Conservation (phyloP, 225 moss, liverwort and hornwort genomes). For the Marchantia paleacea region DNA sequence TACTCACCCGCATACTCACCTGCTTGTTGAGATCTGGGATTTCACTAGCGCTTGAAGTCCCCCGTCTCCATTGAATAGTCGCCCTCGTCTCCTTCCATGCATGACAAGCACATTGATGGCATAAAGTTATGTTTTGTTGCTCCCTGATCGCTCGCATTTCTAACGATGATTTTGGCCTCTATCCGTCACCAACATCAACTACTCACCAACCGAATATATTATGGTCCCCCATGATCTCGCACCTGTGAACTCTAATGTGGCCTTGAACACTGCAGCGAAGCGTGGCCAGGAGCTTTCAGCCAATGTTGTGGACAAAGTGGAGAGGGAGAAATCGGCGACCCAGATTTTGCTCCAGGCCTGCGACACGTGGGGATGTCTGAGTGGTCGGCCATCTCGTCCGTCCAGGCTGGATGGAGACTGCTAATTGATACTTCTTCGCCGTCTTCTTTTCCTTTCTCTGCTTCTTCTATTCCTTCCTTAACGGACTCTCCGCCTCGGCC, state of each 20-base stretch:
- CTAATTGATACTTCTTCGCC: neutral
- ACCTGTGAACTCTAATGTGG: neutral
- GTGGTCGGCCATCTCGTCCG: neutral
- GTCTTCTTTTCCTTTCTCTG: neutral
- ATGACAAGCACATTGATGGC: too few species aligned
- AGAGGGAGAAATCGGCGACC: neutral
- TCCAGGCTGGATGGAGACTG: neutral
- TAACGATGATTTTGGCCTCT: neutral
- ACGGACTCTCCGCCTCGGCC: neutral
- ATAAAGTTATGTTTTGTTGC: too few species aligned
- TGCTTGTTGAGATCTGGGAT: too few species aligned
- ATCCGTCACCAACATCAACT: neutral
- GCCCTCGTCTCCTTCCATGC: too few species aligned
- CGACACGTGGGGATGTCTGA: neutral
- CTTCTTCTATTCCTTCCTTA: neutral
- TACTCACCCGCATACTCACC: too few species aligned
- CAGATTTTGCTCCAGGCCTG: neutral
- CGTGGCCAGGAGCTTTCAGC: slow-evolving; percentile 1
- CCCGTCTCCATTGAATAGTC: too few species aligned
- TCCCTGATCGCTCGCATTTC: too few species aligned
- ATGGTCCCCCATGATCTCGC: slow-evolving; percentile 3
- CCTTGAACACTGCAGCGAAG: neutral
- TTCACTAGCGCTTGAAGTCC: too few species aligned
- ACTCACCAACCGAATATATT: slow-evolving; percentile 2
- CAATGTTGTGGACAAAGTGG: neutral